phyloP scores from a whole-genome alignment of 306 rosid genomes.

The Glycine soja region DNA sequence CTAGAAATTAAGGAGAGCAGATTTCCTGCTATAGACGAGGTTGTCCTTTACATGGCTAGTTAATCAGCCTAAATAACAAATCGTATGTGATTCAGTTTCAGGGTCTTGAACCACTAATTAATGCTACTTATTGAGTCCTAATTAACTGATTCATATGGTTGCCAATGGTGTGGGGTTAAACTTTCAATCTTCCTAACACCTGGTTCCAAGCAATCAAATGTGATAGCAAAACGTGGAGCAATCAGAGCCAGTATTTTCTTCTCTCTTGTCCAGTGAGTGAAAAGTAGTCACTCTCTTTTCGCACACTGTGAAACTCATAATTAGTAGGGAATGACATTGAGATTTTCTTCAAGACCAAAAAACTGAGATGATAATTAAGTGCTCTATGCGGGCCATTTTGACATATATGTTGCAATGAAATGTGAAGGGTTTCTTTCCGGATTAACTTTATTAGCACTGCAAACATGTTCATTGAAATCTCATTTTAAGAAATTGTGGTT shows the following conservation, averaged over 20 bases:
- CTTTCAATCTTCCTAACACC: not conserved
- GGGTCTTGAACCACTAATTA: not conserved
- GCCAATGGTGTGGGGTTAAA: not conserved
- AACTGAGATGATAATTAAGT: not conserved
- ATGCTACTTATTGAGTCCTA: not conserved
- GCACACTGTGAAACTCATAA: slow-evolving; percentile 35
- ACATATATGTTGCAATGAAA: slow-evolving; percentile 14
- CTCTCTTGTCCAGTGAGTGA: not conserved
- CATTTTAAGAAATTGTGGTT: slow-evolving; percentile 22
- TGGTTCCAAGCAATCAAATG: slow-evolving; percentile 10
- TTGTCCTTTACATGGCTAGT: not conserved
- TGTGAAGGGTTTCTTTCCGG: not conserved
- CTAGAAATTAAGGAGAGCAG: too few species aligned
- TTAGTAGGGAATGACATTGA: slow-evolving; percentile 41
- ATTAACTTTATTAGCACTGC: slow-evolving; percentile 32
- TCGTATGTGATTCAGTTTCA: too few species aligned
- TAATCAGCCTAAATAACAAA: not conserved
- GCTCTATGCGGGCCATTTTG: not conserved
- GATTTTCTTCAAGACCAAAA: slow-evolving; percentile 47
- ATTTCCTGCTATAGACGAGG: too few species aligned
- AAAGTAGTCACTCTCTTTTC: not conserved
- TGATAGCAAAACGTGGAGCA: slow-evolving; percentile 12
- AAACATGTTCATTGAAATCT: not conserved
- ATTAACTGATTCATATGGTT: slow-evolving; percentile 3
- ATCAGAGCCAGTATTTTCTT: slow-evolving; percentile 36